Percentiles rank a stretch among this genome's conserved stretches.
Conservation (phyloP, 176 grass and related monocot species). For the Alopecurus myosuroides region DNA sequence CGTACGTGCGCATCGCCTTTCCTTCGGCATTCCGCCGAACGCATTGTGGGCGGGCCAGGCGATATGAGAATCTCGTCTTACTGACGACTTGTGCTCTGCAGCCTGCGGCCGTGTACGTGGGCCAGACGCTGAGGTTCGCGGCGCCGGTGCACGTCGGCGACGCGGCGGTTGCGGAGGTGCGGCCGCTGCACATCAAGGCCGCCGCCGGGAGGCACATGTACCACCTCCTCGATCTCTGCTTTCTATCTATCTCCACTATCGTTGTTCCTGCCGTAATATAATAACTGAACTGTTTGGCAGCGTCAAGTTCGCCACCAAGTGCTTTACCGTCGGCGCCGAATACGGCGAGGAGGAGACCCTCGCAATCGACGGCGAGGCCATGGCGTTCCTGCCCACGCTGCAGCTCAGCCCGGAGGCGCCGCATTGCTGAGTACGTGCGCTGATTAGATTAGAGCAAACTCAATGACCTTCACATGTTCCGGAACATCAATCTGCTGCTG, state of each 20-base stretch:
- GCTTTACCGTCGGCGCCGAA: conserved; percentile 28
- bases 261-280: too few relatives aligned
- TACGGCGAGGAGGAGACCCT: background rate
- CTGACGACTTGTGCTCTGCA: too few relatives aligned
- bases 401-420: background rate
- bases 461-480: too few relatives aligned
- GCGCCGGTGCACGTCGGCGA: conserved; percentile 51
- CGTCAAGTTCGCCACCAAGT: conserved; percentile 59
- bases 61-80: too few relatives aligned
- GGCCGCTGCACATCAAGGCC: conserved; percentile 28
- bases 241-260: too few relatives aligned
- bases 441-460: too few relatives aligned
- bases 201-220: conserved; percentile 21
- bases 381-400: conserved; percentile 48
- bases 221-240: too few relatives aligned
- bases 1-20: conserved; percentile 31
- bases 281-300: too few relatives aligned
- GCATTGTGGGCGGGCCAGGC: background rate
- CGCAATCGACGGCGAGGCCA: conserved; percentile 58
- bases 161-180: conserved; percentile 37
- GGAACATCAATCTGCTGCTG: too few relatives aligned
- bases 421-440: too few relatives aligned
- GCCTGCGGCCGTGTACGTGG: conserved; percentile 55
- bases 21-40: conserved; percentile 37
- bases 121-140: conserved; percentile 52